Conservation (phyloP, 352 stramenopile species). For the Phytophthora vignae region DNA sequence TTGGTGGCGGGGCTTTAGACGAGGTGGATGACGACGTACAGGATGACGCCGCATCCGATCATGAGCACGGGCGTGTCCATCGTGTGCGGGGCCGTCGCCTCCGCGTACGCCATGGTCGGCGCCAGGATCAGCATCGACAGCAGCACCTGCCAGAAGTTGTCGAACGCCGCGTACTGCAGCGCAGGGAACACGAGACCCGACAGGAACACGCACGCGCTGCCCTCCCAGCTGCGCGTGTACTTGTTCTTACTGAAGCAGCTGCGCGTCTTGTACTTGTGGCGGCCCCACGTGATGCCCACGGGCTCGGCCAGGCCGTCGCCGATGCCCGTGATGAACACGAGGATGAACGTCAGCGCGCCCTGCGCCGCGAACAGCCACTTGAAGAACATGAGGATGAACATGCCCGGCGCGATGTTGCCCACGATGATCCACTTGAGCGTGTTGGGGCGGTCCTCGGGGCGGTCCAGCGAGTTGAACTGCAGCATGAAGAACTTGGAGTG, state of each 20-base stretch:
- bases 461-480: conserved; percentile 90
- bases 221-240: conserved; percentile 88
- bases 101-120: conserved; percentile 85
- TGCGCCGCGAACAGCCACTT: conserved; percentile 80
- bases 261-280: conserved; percentile 89
- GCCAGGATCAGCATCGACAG: conserved; percentile 81
- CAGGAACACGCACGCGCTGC: conserved; percentile 81
- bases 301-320: conserved; percentile 80
- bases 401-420: conserved; percentile 67
- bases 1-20: no score
- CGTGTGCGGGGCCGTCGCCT: conserved; percentile 83
- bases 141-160: conserved; percentile 80
- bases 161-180: conserved; percentile 80
- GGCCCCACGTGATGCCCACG: conserved; percentile 81
- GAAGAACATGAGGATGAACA: conserved; percentile 88
- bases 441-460: conserved; percentile 83
- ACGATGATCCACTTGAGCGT: conserved; percentile 90
- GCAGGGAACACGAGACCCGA: conserved; percentile 82
- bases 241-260: conserved; percentile 86
- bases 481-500: conserved; percentile 88
- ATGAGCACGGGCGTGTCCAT: conserved; percentile 90
- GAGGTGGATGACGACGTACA: conserved; percentile 69
- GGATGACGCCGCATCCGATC: conserved; percentile 74
- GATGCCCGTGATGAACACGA: conserved; percentile 87
- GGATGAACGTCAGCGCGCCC: conserved; percentile 70